Percentiles rank a stretch among this genome's conserved stretches.
These are phyloP conservation scores for Atalantia buxifolia DNA, from an alignment of 345 rosid genomes.

Conservation along the genomic window DNA sequence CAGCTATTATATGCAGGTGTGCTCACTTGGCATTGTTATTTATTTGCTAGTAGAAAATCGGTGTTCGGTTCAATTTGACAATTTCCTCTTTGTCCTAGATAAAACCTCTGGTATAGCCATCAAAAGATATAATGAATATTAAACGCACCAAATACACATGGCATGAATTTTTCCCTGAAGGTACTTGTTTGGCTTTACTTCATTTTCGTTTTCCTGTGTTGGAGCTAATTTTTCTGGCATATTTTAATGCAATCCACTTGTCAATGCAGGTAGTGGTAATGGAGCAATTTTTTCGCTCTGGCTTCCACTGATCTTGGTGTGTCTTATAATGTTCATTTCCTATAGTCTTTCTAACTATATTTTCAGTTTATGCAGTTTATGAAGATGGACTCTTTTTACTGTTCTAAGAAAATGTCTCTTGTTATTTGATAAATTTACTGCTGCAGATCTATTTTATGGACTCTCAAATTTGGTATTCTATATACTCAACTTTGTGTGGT, in stretches of 20 bases:
- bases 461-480: constrained; percentile 93
- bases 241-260: constrained; percentile 10
- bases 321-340: constrained; percentile 10
- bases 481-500: constrained; percentile 85
- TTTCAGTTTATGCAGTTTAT: not conserved
- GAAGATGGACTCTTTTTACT: constrained; percentile 1
- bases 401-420: constrained; percentile 11
- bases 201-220: constrained; percentile 12
- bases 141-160: constrained; percentile 60
- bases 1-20: constrained; percentile 84
- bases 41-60: not conserved
- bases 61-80: constrained; percentile 1
- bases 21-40: constrained; percentile 12
- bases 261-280: constrained; percentile 59
- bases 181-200: constrained; percentile 32
- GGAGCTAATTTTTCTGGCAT: constrained; percentile 6
- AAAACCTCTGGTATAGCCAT: constrained; percentile 84
- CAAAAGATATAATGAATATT: constrained; percentile 77
- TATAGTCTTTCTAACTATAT: not conserved
- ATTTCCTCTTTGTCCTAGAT: constrained; percentile 41
- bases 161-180: constrained; percentile 90
- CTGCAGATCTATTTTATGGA: constrained; percentile 93
- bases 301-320: constrained; percentile 77
- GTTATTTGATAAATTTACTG: constrained; percentile 22
- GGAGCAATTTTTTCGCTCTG: constrained; percentile 82